These are phyloP conservation scores for Macrolepiota dolichaula DNA, from an alignment of 768 basidiomycete species.

Conservation along the genomic window DNA sequence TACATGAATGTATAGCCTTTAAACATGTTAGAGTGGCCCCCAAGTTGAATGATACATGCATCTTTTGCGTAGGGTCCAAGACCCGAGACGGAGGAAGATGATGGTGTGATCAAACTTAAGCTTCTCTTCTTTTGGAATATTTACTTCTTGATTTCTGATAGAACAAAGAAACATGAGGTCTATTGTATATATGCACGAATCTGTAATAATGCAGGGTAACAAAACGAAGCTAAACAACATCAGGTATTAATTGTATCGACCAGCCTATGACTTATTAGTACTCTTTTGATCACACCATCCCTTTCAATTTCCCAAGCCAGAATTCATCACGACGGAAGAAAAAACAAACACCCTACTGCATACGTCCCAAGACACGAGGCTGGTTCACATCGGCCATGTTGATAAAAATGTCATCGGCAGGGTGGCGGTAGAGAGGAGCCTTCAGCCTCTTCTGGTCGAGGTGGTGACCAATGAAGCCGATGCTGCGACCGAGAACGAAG, in stretches of 20 bases:
- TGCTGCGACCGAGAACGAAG: conserved; percentile 95
- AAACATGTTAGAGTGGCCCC: too few relatives aligned
- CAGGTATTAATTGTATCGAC: not conserved
- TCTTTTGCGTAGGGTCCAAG: too few relatives aligned
- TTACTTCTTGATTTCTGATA: too few relatives aligned
- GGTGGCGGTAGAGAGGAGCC: conserved; percentile 91
- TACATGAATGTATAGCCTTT: too few relatives aligned
- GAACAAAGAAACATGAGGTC: not conserved
- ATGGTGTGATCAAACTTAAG: too few relatives aligned
- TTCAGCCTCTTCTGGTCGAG: conserved; percentile 95
- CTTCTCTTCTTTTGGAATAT: too few relatives aligned
- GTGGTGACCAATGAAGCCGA: conserved; percentile 96
- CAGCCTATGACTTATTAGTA: not conserved
- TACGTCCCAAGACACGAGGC: conserved; percentile 69
- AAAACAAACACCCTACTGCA: conserved; percentile 24
- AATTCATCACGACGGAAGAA: not conserved
- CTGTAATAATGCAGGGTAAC: conserved; percentile 1
- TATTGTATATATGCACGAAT: not conserved
- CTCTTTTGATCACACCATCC: not conserved
- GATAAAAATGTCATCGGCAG: conserved; percentile 95
- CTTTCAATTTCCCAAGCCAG: not conserved
- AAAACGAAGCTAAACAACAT: not conserved
- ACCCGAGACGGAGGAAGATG: too few relatives aligned
- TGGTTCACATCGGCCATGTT: conserved; percentile 86
- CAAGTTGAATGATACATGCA: too few relatives aligned